Conservation (phyloP, 805 yeast genomes). For the Phaffomyces antillensis region DNA sequence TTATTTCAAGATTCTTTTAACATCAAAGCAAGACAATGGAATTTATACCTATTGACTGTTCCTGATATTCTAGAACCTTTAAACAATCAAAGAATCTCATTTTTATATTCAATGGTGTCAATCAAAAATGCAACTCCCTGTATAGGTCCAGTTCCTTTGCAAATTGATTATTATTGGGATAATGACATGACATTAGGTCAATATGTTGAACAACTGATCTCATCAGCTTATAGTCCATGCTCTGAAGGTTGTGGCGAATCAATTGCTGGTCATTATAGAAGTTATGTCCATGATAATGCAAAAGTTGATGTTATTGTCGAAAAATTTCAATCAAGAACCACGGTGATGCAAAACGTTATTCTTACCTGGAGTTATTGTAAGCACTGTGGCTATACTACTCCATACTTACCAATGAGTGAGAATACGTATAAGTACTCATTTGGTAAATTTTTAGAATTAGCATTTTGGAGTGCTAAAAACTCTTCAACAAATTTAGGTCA, state of each 20-base stretch:
- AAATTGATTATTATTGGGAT: constrained; percentile 84
- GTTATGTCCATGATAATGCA: constrained; percentile 84
- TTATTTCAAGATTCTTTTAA: constrained; percentile 25
- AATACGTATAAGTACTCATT: constrained; percentile 86
- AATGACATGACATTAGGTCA: constrained; percentile 87
- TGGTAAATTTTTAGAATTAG: constrained; percentile 85
- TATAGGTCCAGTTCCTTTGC: constrained; percentile 79
- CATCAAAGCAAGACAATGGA: constrained; percentile 55
- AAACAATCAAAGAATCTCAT: constrained; percentile 70
- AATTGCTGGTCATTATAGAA: constrained; percentile 67
- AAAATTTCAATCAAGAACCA: constrained; percentile 44
- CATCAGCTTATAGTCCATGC: constrained; percentile 61
- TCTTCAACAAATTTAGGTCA: constrained; percentile 51
- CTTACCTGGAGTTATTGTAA: constrained; percentile 91
- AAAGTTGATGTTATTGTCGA: constrained; percentile 75
- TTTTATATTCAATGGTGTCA: constrained; percentile 77
- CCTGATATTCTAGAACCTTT: constrained; percentile 61
- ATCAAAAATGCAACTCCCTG: constrained; percentile 86
- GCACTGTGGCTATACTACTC: constrained; percentile 65
- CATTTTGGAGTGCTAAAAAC: constrained; percentile 63
- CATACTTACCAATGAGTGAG: constrained; percentile 76
- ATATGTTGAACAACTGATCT: constrained; percentile 71
- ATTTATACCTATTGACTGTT: constrained; percentile 42
- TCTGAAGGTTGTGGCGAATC: constrained; percentile 75
- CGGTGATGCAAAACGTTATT: constrained; percentile 60